Conservation (phyloP, 345 rosid species). For the Citrus maxima region DNA sequence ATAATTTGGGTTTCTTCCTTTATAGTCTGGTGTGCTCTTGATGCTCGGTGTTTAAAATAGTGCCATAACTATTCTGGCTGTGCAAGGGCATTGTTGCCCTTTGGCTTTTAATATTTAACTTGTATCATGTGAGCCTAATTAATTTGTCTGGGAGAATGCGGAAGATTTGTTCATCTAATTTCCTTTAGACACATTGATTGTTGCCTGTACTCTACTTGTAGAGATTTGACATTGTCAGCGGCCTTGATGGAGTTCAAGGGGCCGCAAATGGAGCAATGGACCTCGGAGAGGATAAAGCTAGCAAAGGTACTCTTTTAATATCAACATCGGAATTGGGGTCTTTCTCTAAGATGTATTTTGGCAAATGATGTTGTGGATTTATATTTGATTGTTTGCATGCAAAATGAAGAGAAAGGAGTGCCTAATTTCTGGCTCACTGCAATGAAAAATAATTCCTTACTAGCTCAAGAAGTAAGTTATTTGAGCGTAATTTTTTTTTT, state of each 20-base stretch:
- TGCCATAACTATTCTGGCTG: neutral
- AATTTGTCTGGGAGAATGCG: neutral
- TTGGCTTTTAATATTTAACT: no score
- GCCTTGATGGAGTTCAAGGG: constrained; percentile 49
- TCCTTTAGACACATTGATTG: neutral
- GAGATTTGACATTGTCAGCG: constrained; percentile 89
- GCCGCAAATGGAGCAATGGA: constrained; percentile 43
- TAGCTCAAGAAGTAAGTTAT: constrained; percentile 70
- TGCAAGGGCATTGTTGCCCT: no score
- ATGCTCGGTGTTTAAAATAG: neutral
- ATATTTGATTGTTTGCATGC: constrained; percentile 6
- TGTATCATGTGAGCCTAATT: neutral
- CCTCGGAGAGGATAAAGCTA: constrained; percentile 50
- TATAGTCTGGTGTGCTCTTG: neutral
- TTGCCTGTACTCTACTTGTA: constrained; percentile 13
- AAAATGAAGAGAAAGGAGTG: constrained; percentile 78
- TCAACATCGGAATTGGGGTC: neutral
- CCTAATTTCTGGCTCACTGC: constrained; percentile 95
- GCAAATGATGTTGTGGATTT: neutral
- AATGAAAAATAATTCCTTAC: constrained; percentile 88
- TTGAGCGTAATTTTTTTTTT: neutral
- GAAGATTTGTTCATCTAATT: neutral
- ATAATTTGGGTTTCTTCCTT: neutral
- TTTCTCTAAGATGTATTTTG: neutral
- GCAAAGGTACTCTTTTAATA: constrained; percentile 46